A percentile compares a stretch with the other conserved stretches of the same genome.
Evolutionary conservation across 2,329 filamentous ascomycete species (phyloP).

Genomic region (Escovopsis sp.): DNA sequence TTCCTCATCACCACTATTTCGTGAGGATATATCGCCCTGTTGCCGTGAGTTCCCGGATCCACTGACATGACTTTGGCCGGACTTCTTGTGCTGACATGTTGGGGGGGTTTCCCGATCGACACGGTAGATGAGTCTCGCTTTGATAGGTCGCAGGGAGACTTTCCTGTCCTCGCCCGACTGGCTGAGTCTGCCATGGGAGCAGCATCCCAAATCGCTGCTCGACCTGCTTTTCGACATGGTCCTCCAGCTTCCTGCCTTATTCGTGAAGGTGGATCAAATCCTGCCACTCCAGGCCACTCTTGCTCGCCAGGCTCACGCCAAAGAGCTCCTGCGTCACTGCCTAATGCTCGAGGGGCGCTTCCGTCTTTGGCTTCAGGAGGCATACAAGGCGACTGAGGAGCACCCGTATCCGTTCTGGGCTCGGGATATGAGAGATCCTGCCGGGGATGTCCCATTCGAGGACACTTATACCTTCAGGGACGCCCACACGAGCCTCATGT

Average conservation of each 20-base stretch:
- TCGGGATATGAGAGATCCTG: conserved; percentile 15
- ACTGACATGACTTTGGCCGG: background rate
- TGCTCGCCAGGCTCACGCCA: conserved; percentile 28
- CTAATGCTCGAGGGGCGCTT: conserved; percentile 33
- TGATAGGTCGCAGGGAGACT: conserved; percentile 34
- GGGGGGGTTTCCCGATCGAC: background rate
- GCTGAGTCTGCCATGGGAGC: conserved; percentile 35
- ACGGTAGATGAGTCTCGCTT: conserved; percentile 28
- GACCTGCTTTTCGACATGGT: conserved; percentile 39
- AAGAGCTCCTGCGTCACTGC: conserved; percentile 33
- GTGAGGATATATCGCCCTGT: conserved; percentile 37
- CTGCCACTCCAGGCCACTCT: conserved; percentile 23
- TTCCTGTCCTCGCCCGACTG: conserved; percentile 38
- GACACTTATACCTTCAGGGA: conserved; percentile 31
- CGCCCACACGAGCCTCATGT: conserved; percentile 27
- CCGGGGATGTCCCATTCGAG: conserved; percentile 27
- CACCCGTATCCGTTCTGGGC: conserved; percentile 26
- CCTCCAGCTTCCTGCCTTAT: conserved; percentile 31
- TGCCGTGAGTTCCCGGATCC: conserved; percentile 26
- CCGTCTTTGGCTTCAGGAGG: conserved; percentile 29
- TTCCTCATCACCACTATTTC: conserved; percentile 45
- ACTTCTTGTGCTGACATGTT: background rate
- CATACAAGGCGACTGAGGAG: conserved; percentile 14
- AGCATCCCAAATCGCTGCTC: conserved; percentile 34
- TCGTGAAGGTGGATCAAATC: conserved; percentile 30